phyloP scores from a whole-genome alignment of 768 basidiomycete genomes.

The Trametopsis cervina region DNA sequence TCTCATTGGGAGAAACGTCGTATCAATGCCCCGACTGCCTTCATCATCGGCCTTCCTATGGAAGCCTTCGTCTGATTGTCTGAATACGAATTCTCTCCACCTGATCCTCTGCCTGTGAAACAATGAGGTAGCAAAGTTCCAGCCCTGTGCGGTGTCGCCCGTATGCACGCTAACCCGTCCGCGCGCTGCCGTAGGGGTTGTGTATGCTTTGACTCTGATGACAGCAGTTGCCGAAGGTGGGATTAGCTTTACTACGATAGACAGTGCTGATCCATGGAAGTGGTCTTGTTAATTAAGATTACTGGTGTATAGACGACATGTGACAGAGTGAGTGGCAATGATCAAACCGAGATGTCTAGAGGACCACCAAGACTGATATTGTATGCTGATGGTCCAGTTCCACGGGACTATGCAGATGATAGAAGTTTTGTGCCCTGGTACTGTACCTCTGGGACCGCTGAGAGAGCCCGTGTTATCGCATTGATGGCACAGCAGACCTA shows the following conservation, averaged over 20 bases:
- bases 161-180: neutral
- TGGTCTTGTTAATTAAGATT: neutral
- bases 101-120: neutral
- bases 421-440: too few species aligned
- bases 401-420: too few species aligned
- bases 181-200: neutral
- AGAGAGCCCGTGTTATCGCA: too few species aligned
- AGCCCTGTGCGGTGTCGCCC: neutral
- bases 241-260: neutral
- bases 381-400: too few species aligned
- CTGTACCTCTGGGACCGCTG: too few species aligned
- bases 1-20: neutral
- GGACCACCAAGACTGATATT: too few species aligned
- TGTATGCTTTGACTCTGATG: neutral
- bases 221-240: neutral
- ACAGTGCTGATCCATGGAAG: neutral
- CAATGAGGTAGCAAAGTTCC: neutral
- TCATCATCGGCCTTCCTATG: neutral
- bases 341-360: too few species aligned
- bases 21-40: neutral
- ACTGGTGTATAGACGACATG: neutral
- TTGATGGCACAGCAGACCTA: too few species aligned
- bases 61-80: neutral
- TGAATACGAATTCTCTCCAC: neutral
- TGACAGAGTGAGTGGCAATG: too few species aligned